Base-by-base conservation (phyloP, 768 basidiomycete genomes). In the Rhodotorula paludigena region DNA sequence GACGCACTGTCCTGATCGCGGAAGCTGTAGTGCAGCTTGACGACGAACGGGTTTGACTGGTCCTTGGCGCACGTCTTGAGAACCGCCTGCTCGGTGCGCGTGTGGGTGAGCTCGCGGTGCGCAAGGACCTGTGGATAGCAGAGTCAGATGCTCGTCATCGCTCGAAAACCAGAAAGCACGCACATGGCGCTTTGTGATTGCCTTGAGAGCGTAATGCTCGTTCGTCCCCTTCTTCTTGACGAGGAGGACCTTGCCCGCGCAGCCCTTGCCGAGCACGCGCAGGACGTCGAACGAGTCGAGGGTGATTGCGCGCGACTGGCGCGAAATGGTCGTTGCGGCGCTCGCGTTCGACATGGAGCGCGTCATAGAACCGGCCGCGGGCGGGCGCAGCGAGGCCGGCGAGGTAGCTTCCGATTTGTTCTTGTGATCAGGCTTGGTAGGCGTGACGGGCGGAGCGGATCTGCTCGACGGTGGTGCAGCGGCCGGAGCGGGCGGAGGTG, bases 251-350 rank as follows among this genome's bases (percentile, higher is more conserved):
- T 97, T 96, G 55, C 94, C 96, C 8, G 96, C 94, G 76, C 93
- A 97, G 2, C 96, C 96, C 80, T 92, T 96, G 25, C 96, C 96
- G 20, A 99, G 81, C 39, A 98, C 94, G 23, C 91, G 85, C 83
- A 97, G 86, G 85, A 98, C 90, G 81, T 98, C 92, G 77, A 99
- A 99, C 80, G 97, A 92, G 72, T 90, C 85, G 65, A 98, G 84
- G 51, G 82, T 81, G 41, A 91, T 88, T 0, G 52, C 38, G 1
- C 30, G 35, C 5, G 70, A 59, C 78, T 91, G 90, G 60, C 85
- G 83, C 52, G 60, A 42, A 57, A 59, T 28, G n/a, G 52, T 45
- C 36, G 41, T n/a, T 14, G 47, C 53, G 0, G 61, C 53, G 28
- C 30, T 20, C 25, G 47, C 28, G 52, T 42, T 38, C 36, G 62